A percentile compares a stretch with the other conserved stretches of the same genome.
Conservation (phyloP, 257 asterid genomes). For the Solanum ossicruentum region DNA sequence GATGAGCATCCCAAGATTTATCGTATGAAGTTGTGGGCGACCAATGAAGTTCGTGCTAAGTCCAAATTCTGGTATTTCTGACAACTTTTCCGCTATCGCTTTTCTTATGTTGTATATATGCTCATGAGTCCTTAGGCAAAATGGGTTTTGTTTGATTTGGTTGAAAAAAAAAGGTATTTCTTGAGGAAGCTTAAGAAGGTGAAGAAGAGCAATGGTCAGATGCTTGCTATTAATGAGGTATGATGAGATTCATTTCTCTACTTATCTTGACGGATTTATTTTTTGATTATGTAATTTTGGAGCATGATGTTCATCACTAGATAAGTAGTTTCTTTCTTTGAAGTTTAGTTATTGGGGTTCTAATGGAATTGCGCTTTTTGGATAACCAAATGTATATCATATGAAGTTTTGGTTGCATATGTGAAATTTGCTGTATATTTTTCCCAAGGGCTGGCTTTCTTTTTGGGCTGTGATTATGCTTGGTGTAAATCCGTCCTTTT, state of each 20-base stretch:
- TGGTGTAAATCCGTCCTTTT: neutral
- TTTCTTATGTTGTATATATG: neutral
- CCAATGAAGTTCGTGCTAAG: constrained; percentile 51
- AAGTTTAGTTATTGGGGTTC: neutral
- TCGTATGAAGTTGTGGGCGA: constrained; percentile 66
- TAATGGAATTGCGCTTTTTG: neutral
- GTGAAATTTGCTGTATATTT: neutral
- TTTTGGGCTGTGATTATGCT: neutral
- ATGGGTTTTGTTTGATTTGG: neutral
- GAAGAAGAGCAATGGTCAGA: constrained; percentile 76
- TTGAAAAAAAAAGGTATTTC: constrained; percentile 40
- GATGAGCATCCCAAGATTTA: constrained; percentile 85
- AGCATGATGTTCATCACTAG: neutral
- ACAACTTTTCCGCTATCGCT: neutral
- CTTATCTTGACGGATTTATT: neutral
- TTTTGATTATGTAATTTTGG: neutral
- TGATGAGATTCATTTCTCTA: neutral
- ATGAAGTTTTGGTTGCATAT: neutral
- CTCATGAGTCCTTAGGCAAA: neutral
- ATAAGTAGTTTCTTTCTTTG: neutral
- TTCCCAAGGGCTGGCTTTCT: neutral
- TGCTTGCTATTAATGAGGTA: constrained; percentile 89
- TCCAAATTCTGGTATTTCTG: constrained; percentile 58
- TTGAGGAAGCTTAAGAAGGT: constrained; percentile 89
- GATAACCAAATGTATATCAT: neutral